These are phyloP conservation scores for Lepidium didymum DNA, from an alignment of 345 rosid species.

Conservation along the genomic window DNA sequence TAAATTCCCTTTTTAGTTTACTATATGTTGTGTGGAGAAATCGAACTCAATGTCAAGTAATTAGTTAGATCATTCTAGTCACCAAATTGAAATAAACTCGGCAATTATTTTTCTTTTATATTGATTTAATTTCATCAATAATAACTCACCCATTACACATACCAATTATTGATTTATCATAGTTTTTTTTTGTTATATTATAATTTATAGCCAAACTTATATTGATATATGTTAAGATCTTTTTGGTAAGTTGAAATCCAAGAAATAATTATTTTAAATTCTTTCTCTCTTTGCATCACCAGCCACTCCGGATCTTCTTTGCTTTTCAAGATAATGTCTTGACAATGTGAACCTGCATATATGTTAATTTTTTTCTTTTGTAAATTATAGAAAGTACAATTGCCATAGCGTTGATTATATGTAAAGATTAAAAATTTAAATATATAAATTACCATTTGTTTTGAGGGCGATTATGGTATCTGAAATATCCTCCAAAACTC, in stretches of 20 bases:
- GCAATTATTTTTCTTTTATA: too few species aligned
- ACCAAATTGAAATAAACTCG: too few species aligned
- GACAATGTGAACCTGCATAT: slow-evolving; percentile 39
- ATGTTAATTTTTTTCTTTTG: too few species aligned
- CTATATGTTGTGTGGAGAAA: too few species aligned
- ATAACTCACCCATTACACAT: not conserved
- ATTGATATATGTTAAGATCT: slow-evolving; percentile 3
- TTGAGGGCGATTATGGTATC: slow-evolving; percentile 33
- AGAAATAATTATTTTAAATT: slow-evolving; percentile 27
- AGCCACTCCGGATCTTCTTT: slow-evolving; percentile 41
- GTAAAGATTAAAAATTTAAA: not conserved
- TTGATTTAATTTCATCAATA: not conserved
- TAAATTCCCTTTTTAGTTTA: too few species aligned
- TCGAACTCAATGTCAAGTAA: too few species aligned
- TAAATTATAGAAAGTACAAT: too few species aligned
- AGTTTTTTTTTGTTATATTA: not conserved
- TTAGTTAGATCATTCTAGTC: too few species aligned
- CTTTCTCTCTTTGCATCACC: slow-evolving; percentile 28
- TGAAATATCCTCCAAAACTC: slow-evolving; percentile 41
- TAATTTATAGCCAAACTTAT: not conserved
- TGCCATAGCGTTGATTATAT: too few species aligned
- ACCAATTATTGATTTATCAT: not conserved
- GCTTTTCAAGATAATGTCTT: slow-evolving; percentile 13
- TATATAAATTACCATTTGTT: slow-evolving; percentile 20
- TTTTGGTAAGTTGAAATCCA: slow-evolving; percentile 35